Evolutionary conservation across 2,329 filamentous ascomycete species (phyloP), one percentile per base, ranked within the genome.

Genomic region (Neonectria coccinea): DNA sequence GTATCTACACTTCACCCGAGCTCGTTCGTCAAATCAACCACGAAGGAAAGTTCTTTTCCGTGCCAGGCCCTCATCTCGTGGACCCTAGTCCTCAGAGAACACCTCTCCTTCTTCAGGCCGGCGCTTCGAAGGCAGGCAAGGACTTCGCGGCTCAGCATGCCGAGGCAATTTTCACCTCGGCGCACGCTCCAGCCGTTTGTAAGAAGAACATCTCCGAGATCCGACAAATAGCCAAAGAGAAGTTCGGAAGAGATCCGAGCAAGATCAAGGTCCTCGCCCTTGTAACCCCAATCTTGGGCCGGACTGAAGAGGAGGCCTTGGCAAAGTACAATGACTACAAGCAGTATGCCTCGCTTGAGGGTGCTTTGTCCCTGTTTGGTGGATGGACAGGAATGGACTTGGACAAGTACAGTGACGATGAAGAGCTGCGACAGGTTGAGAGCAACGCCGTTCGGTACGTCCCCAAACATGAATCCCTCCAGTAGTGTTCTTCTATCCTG

Each of bases 121-220:
- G 91, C 0, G 90, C 90, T 0, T 91, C 88, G 0, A 86, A 83
- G 54, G 84, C 89, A 0, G 90, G 90, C 2, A 91, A 90, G 75
- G 76, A 79, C 0, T 92, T 93, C 69, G 89, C 89, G 0, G 88
- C 89, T 0, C 86, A 89, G 68, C 89, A 92, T 73, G 91, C 90
- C 0, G 91, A 93, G 72, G 89, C 86, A 2, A 89, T 92, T 55
- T 92, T 92, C 70, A 85, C 91, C 1, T 89, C 87, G 0, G 88
- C 88, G 0, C 89, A 92, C 73, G 85, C 85, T 1, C 88, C 91
- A 0, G 79, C 81, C 1, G 86, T 89, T 0, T 87, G 89, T 29
- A 84, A 85, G 2, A 87, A 86, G 72, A 88, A 83, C 36, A 86
- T 92, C 18, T 83, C 86, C 1, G 89, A 91, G 64, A 87, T 92